These are phyloP conservation scores for Talaromyces sp. DNA, from an alignment of 2,329 filamentous ascomycete genomes.

Conservation along the genomic window DNA sequence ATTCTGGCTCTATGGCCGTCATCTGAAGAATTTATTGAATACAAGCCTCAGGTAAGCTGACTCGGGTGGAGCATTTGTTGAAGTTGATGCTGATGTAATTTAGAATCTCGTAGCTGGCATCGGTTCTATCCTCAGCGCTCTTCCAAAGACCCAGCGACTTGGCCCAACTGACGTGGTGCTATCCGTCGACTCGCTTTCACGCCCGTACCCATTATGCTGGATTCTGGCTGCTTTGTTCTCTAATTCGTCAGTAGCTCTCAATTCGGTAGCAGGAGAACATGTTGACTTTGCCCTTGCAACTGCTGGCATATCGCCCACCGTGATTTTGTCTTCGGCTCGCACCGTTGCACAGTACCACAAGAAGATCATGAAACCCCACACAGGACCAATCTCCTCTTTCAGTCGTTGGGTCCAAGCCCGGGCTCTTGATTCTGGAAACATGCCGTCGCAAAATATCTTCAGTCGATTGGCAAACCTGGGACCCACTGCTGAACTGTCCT, in stretches of 20 bases:
- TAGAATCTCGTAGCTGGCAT: slow-evolving; percentile 84
- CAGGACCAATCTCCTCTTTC: slow-evolving; percentile 59
- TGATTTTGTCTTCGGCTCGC: slow-evolving; percentile 72
- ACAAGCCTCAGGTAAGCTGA: slow-evolving; percentile 59
- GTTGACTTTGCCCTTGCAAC: slow-evolving; percentile 69
- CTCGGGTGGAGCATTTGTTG: neutral
- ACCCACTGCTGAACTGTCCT: slow-evolving; percentile 35
- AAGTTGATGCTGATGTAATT: neutral
- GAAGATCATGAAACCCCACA: slow-evolving; percentile 55
- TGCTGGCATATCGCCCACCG: slow-evolving; percentile 70
- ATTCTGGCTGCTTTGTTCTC: slow-evolving; percentile 78
- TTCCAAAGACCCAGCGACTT: slow-evolving; percentile 72
- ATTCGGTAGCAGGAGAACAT: slow-evolving; percentile 72
- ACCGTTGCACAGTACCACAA: slow-evolving; percentile 65
- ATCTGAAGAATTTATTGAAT: slow-evolving; percentile 68
- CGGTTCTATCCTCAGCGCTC: slow-evolving; percentile 67
- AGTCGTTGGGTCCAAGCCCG: slow-evolving; percentile 69
- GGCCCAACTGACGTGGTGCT: slow-evolving; percentile 74
- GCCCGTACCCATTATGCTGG: slow-evolving; percentile 72
- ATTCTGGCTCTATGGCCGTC: slow-evolving; percentile 39
- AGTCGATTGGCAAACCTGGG: slow-evolving; percentile 39
- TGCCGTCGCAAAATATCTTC: slow-evolving; percentile 63
- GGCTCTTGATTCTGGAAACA: slow-evolving; percentile 65
- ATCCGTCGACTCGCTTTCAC: slow-evolving; percentile 73
- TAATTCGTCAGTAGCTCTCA: slow-evolving; percentile 81